phyloP scores from a whole-genome alignment of 805 yeast genomes.

The Yarrowia sp. region DNA sequence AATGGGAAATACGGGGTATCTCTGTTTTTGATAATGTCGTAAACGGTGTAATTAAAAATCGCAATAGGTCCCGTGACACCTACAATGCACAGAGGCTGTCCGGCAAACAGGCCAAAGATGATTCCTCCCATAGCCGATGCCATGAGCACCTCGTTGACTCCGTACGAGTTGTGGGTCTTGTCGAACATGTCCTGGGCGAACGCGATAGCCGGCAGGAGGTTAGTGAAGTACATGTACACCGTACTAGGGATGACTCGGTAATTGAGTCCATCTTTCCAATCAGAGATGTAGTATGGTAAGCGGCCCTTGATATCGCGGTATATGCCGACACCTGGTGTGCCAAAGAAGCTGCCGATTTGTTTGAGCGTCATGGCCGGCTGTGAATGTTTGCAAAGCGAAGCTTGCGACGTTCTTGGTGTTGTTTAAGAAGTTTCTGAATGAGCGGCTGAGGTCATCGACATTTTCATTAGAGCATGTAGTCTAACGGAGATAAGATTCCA shows the following conservation, averaged over 20 bases:
- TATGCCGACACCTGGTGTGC: slow-evolving; percentile 58
- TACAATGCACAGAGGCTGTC: slow-evolving; percentile 93
- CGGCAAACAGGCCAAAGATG: slow-evolving; percentile 82
- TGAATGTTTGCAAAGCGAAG: not conserved
- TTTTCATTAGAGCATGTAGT: slow-evolving; percentile 9
- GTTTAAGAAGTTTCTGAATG: not conserved
- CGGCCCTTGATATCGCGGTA: slow-evolving; percentile 59
- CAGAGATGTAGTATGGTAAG: slow-evolving; percentile 73
- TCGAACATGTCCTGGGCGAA: slow-evolving; percentile 98
- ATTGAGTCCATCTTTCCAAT: slow-evolving; percentile 81
- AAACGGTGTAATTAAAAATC: slow-evolving; percentile 90
- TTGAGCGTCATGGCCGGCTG: slow-evolving; percentile 5
- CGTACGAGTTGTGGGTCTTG: slow-evolving; percentile 83
- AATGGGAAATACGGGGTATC: slow-evolving; percentile 73
- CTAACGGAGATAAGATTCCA: slow-evolving; percentile 21
- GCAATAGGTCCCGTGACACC: slow-evolving; percentile 98
- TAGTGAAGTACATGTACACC: slow-evolving; percentile 84
- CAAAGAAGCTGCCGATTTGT: slow-evolving; percentile 39
- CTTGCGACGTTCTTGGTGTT: not conserved
- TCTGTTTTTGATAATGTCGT: slow-evolving; percentile 66
- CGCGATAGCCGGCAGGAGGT: slow-evolving; percentile 89
- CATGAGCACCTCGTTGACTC: slow-evolving; percentile 87
- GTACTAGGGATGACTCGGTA: slow-evolving; percentile 89
- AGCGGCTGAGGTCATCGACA: slow-evolving; percentile 28
- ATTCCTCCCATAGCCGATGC: slow-evolving; percentile 89